Conservation (phyloP, 179 eudicot species). For the Amaranthus tricolor region DNA sequence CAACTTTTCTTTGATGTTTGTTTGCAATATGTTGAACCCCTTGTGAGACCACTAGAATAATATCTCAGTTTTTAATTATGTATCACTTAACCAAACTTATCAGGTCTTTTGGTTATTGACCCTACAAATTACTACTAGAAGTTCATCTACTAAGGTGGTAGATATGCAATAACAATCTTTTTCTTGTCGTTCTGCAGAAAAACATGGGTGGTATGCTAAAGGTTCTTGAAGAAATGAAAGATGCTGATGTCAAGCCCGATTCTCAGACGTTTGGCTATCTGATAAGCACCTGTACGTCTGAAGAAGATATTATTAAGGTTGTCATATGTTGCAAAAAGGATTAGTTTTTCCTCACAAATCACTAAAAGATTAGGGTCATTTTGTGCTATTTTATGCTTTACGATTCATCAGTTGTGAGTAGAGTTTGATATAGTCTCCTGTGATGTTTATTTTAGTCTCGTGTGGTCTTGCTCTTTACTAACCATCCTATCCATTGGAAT, state of each 20-base stretch:
- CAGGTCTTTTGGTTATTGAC: background rate
- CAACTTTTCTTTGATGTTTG: background rate
- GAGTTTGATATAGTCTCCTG: background rate
- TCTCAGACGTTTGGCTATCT: constrained; percentile 76
- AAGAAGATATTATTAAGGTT: constrained; percentile 61
- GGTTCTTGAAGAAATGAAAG: constrained; percentile 73
- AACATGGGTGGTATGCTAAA: constrained; percentile 43
- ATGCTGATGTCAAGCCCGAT: constrained; percentile 68
- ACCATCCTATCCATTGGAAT: background rate
- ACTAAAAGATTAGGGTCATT: background rate
- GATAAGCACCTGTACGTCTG: constrained; percentile 47
- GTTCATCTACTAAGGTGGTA: constrained; percentile 5
- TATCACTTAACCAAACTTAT: background rate
- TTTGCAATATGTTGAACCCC: background rate
- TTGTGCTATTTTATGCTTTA: background rate
- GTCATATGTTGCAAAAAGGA: background rate
- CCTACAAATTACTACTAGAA: background rate
- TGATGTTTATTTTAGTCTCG: constrained; percentile 3
- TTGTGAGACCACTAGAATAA: background rate
- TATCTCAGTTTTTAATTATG: background rate
- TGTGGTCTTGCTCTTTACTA: background rate
- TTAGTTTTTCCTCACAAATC: background rate
- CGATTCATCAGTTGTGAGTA: background rate
- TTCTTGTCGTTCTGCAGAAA: constrained; percentile 52
- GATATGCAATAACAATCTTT: background rate